Conservation (phyloP, 768 basidiomycete species). For the Hericium erinaceus region DNA sequence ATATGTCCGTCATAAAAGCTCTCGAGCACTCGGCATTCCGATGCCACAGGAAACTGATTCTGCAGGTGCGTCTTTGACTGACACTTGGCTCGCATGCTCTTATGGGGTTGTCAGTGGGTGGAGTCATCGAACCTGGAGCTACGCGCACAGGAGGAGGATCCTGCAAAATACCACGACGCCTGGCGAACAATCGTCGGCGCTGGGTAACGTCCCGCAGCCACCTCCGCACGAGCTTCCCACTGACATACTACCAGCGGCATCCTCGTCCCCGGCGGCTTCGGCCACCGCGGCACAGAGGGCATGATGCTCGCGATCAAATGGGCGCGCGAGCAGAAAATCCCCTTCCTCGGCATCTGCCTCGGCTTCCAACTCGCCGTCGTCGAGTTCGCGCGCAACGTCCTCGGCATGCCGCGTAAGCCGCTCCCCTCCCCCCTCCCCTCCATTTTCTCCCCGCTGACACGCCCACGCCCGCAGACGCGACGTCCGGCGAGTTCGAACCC, state of each 20-base stretch:
- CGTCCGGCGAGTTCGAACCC: slow-evolving; percentile 72
- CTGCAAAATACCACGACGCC: slow-evolving; percentile 89
- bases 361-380: slow-evolving; percentile 96
- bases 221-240: background rate
- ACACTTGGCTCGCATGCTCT: no score
- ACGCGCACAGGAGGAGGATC: slow-evolving; percentile 65
- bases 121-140: slow-evolving; percentile 89
- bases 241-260: slow-evolving; percentile 57
- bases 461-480: slow-evolving; percentile 49
- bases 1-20: slow-evolving; percentile 96
- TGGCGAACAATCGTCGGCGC: slow-evolving; percentile 91
- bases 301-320: slow-evolving; percentile 99
- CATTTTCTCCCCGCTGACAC: background rate
- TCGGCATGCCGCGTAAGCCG: slow-evolving; percentile 53
- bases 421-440: background rate
- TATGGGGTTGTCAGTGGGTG: slow-evolving; percentile 61
- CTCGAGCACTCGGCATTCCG: slow-evolving; percentile 95
- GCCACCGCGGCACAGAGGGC: slow-evolving; percentile 86
- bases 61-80: slow-evolving; percentile 48
- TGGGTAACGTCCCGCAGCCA: slow-evolving; percentile 39
- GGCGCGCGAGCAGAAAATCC: slow-evolving; percentile 89
- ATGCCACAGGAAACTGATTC: slow-evolving; percentile 71
- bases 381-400: slow-evolving; percentile 86
- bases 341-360: slow-evolving; percentile 93
- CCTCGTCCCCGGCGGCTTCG: slow-evolving; percentile 96